A percentile compares a stretch with the other conserved stretches of the same genome.
These are phyloP conservation scores for Colletotrichum graminicola DNA, from an alignment of 2,329 filamentous ascomycete genomes.

Conservation along the genomic window DNA sequence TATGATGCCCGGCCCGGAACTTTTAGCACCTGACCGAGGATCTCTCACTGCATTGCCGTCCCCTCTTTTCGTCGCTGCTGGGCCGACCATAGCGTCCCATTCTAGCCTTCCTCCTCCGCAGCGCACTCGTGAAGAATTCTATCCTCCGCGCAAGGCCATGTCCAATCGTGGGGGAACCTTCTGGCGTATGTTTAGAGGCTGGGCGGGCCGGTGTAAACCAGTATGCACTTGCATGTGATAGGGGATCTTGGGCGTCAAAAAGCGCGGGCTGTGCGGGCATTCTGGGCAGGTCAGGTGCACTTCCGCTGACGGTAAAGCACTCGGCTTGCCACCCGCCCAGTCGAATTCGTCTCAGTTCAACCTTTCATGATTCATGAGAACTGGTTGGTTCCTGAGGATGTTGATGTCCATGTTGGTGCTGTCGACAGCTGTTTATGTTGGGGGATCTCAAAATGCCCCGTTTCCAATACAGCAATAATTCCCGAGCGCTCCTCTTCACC, in stretches of 20 bases:
- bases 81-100: slow-evolving; percentile 27
- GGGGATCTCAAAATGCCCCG: not conserved
- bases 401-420: not conserved
- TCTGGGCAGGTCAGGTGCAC: slow-evolving; percentile 18
- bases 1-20: slow-evolving; percentile 36
- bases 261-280: not conserved
- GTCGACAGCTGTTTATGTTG: not conserved
- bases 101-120: slow-evolving; percentile 7
- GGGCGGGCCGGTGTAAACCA: slow-evolving; percentile 3
- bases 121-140: not conserved
- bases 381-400: slow-evolving; percentile 5
- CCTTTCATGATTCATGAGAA: slow-evolving; percentile 39
- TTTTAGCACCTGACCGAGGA: slow-evolving; percentile 41
- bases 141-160: slow-evolving; percentile 5
- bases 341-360: slow-evolving; percentile 29
- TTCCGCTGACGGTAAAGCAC: slow-evolving; percentile 3
- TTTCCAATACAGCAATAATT: slow-evolving; percentile 40
- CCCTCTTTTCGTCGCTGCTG: slow-evolving; percentile 32
- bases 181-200: slow-evolving; percentile 21
- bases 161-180: slow-evolving; percentile 3
- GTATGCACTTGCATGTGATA: slow-evolving; percentile 36
- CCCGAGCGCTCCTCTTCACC: slow-evolving; percentile 22
- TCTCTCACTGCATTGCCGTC: slow-evolving; percentile 34
- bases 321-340: slow-evolving; percentile 24
- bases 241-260: slow-evolving; percentile 14